Evolutionary conservation across 805 yeast species (phyloP).

Genomic region (Maudiozyma bulderi): DNA sequence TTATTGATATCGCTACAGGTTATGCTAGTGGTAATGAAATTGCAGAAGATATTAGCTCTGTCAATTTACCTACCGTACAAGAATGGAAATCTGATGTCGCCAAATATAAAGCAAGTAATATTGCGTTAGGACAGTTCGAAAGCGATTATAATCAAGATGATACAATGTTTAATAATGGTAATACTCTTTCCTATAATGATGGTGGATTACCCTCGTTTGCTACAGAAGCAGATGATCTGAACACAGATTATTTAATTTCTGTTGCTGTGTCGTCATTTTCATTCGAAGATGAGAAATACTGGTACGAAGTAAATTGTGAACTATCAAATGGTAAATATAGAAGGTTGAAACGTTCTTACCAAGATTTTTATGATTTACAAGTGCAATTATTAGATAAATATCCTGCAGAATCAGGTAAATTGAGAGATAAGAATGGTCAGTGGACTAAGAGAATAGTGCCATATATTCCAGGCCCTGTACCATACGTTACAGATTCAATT

Average conservation of each 20-base stretch:
- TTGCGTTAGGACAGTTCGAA: slow-evolving; percentile 55
- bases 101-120: slow-evolving; percentile 82
- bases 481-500: slow-evolving; percentile 75
- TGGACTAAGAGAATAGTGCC: slow-evolving; percentile 76
- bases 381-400: slow-evolving; percentile 70
- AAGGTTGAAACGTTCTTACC: slow-evolving; percentile 78
- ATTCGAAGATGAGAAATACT: slow-evolving; percentile 76
- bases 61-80: slow-evolving; percentile 81
- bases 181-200: neutral
- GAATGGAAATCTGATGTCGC: slow-evolving; percentile 92
- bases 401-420: slow-evolving; percentile 86
- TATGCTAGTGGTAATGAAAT: slow-evolving; percentile 47
- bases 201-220: neutral
- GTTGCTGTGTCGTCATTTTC: slow-evolving; percentile 75
- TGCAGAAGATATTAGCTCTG: slow-evolving; percentile 48
- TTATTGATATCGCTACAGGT: slow-evolving; percentile 66
- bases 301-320: slow-evolving; percentile 68
- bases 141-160: slow-evolving; percentile 15
- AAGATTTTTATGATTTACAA: slow-evolving; percentile 92
- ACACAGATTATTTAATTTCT: slow-evolving; percentile 19
- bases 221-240: neutral
- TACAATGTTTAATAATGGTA: neutral
- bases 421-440: slow-evolving; percentile 37
- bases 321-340: slow-evolving; percentile 61
- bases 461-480: slow-evolving; percentile 91